phyloP scores from a whole-genome alignment of 768 basidiomycete species.

The Termitomyces eurrhizus region DNA sequence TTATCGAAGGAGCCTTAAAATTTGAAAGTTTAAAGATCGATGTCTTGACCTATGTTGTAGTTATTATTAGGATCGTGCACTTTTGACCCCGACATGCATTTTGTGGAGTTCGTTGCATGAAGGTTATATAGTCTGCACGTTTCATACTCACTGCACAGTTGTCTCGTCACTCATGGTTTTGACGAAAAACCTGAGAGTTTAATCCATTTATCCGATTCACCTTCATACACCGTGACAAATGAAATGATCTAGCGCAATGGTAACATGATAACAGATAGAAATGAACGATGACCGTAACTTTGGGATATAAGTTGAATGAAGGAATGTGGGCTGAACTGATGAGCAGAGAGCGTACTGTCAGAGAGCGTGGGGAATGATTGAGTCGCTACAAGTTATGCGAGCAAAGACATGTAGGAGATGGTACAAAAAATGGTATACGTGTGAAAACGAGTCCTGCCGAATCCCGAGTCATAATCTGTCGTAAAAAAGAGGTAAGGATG shows the following conservation, averaged over 20 bases:
- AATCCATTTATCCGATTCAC: neutral
- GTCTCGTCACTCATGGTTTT: no score
- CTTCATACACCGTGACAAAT: neutral
- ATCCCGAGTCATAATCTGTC: neutral
- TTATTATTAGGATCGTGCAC: no score
- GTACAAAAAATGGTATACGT: conserved; percentile 1
- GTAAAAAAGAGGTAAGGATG: neutral
- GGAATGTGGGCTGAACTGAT: neutral
- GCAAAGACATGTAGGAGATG: neutral
- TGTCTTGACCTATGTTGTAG: no score
- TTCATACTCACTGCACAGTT: no score
- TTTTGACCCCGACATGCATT: no score
- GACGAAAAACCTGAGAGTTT: neutral
- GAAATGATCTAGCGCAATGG: neutral
- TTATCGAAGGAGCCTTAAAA: no score
- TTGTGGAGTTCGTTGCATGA: no score
- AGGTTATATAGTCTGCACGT: no score
- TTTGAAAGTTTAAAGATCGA: no score
- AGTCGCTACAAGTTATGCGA: neutral
- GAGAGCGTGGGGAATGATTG: neutral
- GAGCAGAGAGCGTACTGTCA: neutral
- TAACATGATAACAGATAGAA: neutral
- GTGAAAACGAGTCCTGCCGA: neutral
- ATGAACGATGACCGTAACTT: neutral
- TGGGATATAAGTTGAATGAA: neutral